These are phyloP conservation scores for Syncephalastrum racemosum DNA, from an alignment of 371 early-diverging fungal genomes.

Conservation along the genomic window DNA sequence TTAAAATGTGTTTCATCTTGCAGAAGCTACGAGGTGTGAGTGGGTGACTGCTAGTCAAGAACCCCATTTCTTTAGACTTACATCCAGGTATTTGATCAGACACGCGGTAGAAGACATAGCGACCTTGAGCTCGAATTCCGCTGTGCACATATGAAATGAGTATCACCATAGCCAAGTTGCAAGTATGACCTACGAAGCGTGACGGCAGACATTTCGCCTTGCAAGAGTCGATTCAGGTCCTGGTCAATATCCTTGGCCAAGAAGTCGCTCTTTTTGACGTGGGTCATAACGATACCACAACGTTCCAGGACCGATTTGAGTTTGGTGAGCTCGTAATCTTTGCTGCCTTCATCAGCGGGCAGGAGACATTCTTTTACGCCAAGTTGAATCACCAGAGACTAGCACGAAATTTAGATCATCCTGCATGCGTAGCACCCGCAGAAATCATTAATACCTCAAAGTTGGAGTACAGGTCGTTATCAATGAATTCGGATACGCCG, in stretches of 20 bases:
- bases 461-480: constrained; percentile 90
- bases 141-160: constrained; percentile 27
- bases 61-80: constrained; percentile 24
- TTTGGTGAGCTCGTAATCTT: constrained; percentile 70
- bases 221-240: constrained; percentile 81
- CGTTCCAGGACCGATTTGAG: constrained; percentile 67
- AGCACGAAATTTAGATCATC: not conserved
- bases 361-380: constrained; percentile 91
- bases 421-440: not conserved
- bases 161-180: not conserved
- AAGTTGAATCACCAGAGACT: constrained; percentile 87
- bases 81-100: constrained; percentile 76
- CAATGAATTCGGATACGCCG: constrained; percentile 86
- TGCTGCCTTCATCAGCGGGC: constrained; percentile 51
- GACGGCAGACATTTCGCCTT: constrained; percentile 65
- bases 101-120: constrained; percentile 81
- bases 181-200: constrained; percentile 57
- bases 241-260: constrained; percentile 76
- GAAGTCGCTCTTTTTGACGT: constrained; percentile 65
- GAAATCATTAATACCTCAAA: constrained; percentile 62
- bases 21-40: constrained; percentile 50
- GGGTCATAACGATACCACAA: constrained; percentile 77
- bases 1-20: constrained; percentile 76
- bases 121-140: constrained; percentile 79
- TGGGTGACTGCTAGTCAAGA: not conserved